Base-by-base conservation (phyloP, 345 rosid species). In the Citropsis articulata region DNA sequence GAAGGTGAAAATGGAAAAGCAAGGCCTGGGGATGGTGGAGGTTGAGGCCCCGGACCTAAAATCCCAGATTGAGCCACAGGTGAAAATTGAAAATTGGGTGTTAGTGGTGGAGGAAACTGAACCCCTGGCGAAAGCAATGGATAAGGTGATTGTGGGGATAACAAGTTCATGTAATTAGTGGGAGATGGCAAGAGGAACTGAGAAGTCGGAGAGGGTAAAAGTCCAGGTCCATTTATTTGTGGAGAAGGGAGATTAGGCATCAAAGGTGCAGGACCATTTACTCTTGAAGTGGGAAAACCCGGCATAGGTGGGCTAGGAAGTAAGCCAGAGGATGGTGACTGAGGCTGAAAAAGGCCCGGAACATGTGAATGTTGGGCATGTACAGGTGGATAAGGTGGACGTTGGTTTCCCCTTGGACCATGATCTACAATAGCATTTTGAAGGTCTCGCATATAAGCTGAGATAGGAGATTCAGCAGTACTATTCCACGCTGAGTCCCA, bases 391-490 rank as follows among this genome's bases (percentile, higher is more conserved):
- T 61, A 80, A 69, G 83, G 84, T 66, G 82, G 90, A 74, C 71
- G 55, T 69, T 85, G 91, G 77, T 77, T 83, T 79, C 91, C 92
- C 81, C 71, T 65, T 9, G 90, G 83, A 72, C 89, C 84, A 18
- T 89, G 77, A 72, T 91, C 89, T 36, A 70, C 77, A 4, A 91
- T 79, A 24, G 92, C 86, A 61, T 81, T 86, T 80, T 91, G 94
- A 79, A 95, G 94, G 86, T 93, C 93, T 9, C 97, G 92, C 95
- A 93, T 85, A 73, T 91, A 95, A 71, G 87, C 91, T 35, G 98
- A 91, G 81, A 93, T 79, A 1, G 98, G 97, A 81, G 95, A 93
- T 65, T 91, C 97, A n/a, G 90, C 91, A 14, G 88, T 82, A 82
- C 84, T 89, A 22, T 84, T 65, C 93, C 89, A 86, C 76, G 33